Evolutionary conservation across 1,139 yeast genomes (phyloP).

Genomic region (Hansenula sp.): DNA sequence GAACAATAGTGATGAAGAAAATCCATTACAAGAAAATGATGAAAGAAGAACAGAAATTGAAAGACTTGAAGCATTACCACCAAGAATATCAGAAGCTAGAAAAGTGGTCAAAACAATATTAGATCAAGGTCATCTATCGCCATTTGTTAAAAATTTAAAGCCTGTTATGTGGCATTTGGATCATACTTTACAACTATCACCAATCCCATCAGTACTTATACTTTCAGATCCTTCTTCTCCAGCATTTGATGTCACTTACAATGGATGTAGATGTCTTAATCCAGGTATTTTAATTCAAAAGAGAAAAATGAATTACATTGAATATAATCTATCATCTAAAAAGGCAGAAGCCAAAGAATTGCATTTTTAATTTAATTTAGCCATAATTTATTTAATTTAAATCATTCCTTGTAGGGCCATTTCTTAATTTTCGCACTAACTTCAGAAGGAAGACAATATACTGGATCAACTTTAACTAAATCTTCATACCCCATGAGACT

Average conservation of each 20-base stretch:
- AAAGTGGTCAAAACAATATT: conserved; percentile 72
- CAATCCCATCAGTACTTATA: conserved; percentile 69
- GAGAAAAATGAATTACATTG: conserved; percentile 58
- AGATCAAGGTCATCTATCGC: conserved; percentile 86
- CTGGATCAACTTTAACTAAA: conserved; percentile 68
- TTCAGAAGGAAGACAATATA: conserved; percentile 72
- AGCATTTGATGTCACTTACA: conserved; percentile 68
- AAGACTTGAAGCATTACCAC: conserved; percentile 28
- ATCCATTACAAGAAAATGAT: conserved; percentile 9
- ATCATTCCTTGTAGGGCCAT: conserved; percentile 34
- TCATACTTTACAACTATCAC: conserved; percentile 64
- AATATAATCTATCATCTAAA: conserved; percentile 60
- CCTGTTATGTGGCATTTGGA: conserved; percentile 71
- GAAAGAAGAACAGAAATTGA: conserved; percentile 21
- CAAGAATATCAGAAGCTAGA: conserved; percentile 55
- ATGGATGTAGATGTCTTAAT: conserved; percentile 78
- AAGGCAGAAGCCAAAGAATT: conserved; percentile 45
- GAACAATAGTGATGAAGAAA: conserved; percentile 11
- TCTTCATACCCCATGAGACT: conserved; percentile 62
- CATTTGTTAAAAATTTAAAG: conserved; percentile 58
- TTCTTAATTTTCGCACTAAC: conserved; percentile 42
- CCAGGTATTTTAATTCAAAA: conserved; percentile 54
- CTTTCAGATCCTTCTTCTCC: conserved; percentile 69
- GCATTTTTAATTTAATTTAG: conserved; percentile 28
- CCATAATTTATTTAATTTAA: not conserved